Evolutionary conservation across 352 stramenopile species (phyloP).

Genomic region (Pythium aphanidermatum): DNA sequence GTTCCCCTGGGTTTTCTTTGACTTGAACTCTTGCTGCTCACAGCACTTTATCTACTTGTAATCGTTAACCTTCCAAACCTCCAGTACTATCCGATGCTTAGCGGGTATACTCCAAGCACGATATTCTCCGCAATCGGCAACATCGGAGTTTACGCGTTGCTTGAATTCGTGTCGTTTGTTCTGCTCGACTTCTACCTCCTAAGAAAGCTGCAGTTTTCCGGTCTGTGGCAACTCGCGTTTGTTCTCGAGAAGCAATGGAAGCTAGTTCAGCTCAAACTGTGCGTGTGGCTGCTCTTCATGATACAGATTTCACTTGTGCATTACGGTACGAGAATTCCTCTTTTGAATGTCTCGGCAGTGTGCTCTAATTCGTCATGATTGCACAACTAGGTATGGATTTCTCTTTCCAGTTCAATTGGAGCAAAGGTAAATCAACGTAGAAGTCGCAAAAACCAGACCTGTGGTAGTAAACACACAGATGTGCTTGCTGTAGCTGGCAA

Average conservation of each 20-base stretch:
- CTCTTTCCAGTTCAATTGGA: constrained; percentile 6
- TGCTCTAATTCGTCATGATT: too few relatives aligned
- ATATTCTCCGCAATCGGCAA: not conserved
- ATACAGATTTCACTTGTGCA: constrained; percentile 1
- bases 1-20: not conserved
- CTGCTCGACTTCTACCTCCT: constrained; percentile 16
- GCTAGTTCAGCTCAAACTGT: constrained; percentile 16
- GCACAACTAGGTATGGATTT: constrained; percentile 8
- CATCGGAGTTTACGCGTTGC: constrained; percentile 18
- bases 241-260: constrained; percentile 23
- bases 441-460: too few relatives aligned
- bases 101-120: not conserved
- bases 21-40: not conserved
- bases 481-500: too few relatives aligned
- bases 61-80: constrained; percentile 12
- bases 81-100: constrained; percentile 18
- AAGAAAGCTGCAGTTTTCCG: constrained; percentile 14
- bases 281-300: constrained; percentile 16
- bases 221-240: constrained; percentile 23
- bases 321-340: constrained; percentile 8
- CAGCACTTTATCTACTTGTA: constrained; percentile 9
- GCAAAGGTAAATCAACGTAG: not conserved
- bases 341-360: too few relatives aligned
- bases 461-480: too few relatives aligned
- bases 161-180: constrained; percentile 24